These are phyloP conservation scores for Cicer bijugum DNA, from an alignment of 306 rosid genomes.

Conservation along the genomic window DNA sequence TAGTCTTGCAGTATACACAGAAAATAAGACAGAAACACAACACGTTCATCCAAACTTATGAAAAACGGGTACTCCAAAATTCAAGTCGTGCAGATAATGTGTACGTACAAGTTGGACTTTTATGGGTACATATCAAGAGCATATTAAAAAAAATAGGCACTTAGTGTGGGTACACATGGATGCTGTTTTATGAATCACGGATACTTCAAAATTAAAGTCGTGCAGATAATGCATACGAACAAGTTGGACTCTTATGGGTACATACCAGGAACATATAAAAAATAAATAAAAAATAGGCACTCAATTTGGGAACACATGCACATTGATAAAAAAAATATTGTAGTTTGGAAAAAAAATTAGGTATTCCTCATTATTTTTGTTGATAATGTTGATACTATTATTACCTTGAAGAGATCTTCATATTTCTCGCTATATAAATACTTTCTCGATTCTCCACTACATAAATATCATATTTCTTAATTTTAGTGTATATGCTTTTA, in stretches of 20 bases:
- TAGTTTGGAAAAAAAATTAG: neutral
- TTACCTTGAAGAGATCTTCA: neutral
- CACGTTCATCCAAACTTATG: neutral
- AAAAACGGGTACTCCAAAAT: neutral
- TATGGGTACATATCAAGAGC: neutral
- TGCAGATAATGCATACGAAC: neutral
- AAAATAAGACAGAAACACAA: constrained; percentile 5
- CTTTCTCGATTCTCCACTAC: neutral
- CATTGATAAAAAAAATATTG: too few species aligned
- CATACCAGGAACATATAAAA: neutral
- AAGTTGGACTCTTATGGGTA: neutral
- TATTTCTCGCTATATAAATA: constrained; percentile 2
- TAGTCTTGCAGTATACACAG: neutral
- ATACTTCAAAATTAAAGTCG: neutral
- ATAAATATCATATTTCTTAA: neutral
- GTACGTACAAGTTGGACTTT: neutral
- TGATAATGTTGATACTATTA: neutral
- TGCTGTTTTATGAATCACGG: neutral
- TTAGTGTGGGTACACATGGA: neutral
- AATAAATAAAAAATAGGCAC: neutral
- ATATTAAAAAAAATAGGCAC: neutral
- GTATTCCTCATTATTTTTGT: neutral
- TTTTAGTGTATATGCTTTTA: neutral
- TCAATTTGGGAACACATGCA: neutral
- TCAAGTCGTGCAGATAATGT: neutral